A percentile compares a stretch with the other conserved stretches of the same genome.
Conservation (phyloP, 768 basidiomycete species). For the Suillus variegatus region DNA sequence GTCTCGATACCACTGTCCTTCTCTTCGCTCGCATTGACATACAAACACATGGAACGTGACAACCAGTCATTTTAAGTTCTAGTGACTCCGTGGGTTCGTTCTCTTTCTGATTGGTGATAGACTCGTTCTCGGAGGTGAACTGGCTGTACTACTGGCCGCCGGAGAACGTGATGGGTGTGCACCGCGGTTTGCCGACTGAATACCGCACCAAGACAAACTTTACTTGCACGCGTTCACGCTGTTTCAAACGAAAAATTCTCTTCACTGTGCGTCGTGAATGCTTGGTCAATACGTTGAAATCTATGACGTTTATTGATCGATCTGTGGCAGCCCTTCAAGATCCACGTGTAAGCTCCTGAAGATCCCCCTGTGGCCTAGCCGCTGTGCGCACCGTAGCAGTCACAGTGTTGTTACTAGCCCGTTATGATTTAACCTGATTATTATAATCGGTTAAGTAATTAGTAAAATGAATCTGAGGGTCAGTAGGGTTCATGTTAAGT, state of each 20-base stretch:
- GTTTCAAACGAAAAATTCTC: neutral
- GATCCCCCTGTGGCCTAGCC: slow-evolving; percentile 1
- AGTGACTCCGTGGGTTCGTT: too few species aligned
- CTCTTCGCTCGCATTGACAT: neutral
- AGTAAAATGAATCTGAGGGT: too few species aligned
- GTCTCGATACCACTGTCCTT: neutral
- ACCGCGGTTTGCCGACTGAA: too few species aligned
- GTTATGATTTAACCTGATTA: too few species aligned
- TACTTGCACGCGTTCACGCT: neutral
- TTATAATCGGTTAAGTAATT: too few species aligned
- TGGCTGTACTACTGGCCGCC: neutral
- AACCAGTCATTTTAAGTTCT: too few species aligned
- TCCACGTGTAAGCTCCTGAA: neutral
- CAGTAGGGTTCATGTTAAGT: too few species aligned
- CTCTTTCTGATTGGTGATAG: neutral
- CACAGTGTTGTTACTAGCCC: too few species aligned
- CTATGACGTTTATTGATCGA: neutral
- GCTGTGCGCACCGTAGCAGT: neutral
- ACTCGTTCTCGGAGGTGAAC: neutral
- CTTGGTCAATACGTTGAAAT: neutral
- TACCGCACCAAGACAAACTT: neutral
- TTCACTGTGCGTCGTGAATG: neutral
- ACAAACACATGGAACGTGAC: neutral
- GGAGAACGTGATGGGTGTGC: neutral
- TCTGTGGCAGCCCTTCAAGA: slow-evolving; percentile 5